phyloP scores from a whole-genome alignment of 192 early-diverging fungal species.

The Backusella parvicylindrica region DNA sequence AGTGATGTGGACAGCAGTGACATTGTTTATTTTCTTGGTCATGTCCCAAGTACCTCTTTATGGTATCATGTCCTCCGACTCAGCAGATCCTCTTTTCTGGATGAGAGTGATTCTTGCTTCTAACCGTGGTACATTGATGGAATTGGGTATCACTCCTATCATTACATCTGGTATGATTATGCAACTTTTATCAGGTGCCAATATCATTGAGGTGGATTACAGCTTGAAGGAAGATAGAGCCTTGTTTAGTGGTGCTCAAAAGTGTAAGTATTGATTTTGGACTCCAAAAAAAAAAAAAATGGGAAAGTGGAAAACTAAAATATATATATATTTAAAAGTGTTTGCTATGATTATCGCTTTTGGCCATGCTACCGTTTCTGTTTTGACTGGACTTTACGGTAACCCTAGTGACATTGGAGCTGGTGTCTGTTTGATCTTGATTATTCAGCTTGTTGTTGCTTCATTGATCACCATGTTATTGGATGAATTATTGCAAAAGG shows the following conservation, averaged over 20 bases:
- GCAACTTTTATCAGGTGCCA: conserved; percentile 98
- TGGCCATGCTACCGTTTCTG: conserved; percentile 97
- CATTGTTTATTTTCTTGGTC: conserved; percentile 98
- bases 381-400: conserved; percentile 98
- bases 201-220: conserved; percentile 99
- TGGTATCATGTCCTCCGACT: conserved; percentile 99
- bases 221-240: conserved; percentile 98
- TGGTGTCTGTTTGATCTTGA: conserved; percentile 93
- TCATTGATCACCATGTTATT: conserved; percentile 96
- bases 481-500: conserved; percentile 99
- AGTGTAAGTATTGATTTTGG: conserved; percentile 51
- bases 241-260: conserved; percentile 98
- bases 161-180: conserved; percentile 99
- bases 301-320: background rate
- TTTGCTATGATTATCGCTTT: conserved; percentile 99
- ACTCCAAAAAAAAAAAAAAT: background rate
- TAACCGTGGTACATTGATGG: conserved; percentile 99
- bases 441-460: conserved; percentile 96
- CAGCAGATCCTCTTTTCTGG: conserved; percentile 99
- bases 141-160: conserved; percentile 99
- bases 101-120: conserved; percentile 99
- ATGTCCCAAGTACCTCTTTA: conserved; percentile 99
- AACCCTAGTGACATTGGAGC: conserved; percentile 94
- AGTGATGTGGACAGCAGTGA: conserved; percentile 99
- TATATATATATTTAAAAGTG: conserved; percentile 48